Evolutionary conservation across 1,284 basidiomycete genomes (phyloP).

Genomic region (Uromyces viciae-fabae): DNA sequence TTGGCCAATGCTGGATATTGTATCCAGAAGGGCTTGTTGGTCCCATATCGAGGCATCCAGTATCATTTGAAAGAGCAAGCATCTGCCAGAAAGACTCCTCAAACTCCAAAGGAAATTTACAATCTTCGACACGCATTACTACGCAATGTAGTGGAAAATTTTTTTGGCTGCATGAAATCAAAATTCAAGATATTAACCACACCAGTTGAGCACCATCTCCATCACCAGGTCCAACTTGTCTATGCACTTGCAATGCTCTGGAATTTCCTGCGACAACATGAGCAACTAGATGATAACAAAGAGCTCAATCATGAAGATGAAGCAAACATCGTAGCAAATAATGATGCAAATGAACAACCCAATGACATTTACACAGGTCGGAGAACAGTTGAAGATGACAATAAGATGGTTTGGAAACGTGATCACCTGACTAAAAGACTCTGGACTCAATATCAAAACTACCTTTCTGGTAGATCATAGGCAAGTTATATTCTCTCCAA

Average conservation of each 20-base stretch:
- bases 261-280: neutral
- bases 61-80: conserved; percentile 1
- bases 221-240: neutral
- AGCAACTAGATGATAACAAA: neutral
- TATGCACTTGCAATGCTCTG: neutral
- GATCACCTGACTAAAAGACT: neutral
- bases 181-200: neutral
- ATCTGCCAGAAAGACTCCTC: neutral
- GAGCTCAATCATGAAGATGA: neutral
- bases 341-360: neutral
- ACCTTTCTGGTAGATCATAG: neutral
- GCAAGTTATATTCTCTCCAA: no score
- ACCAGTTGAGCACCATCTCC: neutral
- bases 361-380: neutral
- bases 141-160: neutral
- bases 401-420: no score
- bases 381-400: no score
- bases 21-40: neutral
- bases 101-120: neutral
- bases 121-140: conserved; percentile 14
- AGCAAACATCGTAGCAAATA: neutral
- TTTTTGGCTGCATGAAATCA: neutral
- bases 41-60: neutral
- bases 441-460: neutral
- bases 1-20: neutral